Percentiles rank a stretch among this genome's conserved stretches.
Evolutionary conservation across 257 asterid species (phyloP).

Genomic region (Datura wrightii): DNA sequence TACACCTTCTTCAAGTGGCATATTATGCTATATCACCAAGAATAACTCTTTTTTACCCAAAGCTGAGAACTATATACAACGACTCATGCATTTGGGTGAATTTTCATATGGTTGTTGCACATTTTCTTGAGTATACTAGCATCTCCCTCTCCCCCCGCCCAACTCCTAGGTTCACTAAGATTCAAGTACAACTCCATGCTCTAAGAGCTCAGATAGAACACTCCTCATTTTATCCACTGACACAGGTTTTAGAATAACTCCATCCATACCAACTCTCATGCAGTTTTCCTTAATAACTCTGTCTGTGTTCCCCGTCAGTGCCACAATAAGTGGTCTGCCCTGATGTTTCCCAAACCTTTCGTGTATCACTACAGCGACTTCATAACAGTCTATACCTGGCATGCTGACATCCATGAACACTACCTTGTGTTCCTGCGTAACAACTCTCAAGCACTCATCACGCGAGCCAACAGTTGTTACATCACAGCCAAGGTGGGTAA

Average conservation of each 20-base stretch:
- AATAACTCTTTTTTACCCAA: slow-evolving; percentile 1
- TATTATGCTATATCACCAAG: background rate
- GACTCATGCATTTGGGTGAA: slow-evolving; percentile 16
- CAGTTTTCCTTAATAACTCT: slow-evolving; percentile 74
- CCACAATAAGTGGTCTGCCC: slow-evolving; percentile 72
- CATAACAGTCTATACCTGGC: slow-evolving; percentile 63
- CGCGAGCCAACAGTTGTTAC: slow-evolving; percentile 73
- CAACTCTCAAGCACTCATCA: slow-evolving; percentile 77
- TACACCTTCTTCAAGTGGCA: background rate
- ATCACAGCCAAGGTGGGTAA: slow-evolving; percentile 86
- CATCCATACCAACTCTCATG: slow-evolving; percentile 81
- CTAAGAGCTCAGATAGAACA: slow-evolving; percentile 74
- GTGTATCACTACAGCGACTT: slow-evolving; percentile 66
- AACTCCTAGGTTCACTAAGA: slow-evolving; percentile 37
- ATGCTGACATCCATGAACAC: slow-evolving; percentile 73
- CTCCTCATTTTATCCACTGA: slow-evolving; percentile 92
- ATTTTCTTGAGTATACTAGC: background rate
- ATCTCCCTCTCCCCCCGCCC: background rate
- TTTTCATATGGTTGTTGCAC: slow-evolving; percentile 17
- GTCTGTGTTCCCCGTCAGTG: slow-evolving; percentile 69
- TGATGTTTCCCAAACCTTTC: slow-evolving; percentile 65
- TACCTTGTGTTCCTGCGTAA: slow-evolving; percentile 74
- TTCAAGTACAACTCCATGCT: slow-evolving; percentile 67
- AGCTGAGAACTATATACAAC: slow-evolving; percentile 20
- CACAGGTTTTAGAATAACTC: slow-evolving; percentile 79